These are phyloP conservation scores for Yarrowia sp. DNA, from an alignment of 805 yeast species.

Conservation along the genomic window DNA sequence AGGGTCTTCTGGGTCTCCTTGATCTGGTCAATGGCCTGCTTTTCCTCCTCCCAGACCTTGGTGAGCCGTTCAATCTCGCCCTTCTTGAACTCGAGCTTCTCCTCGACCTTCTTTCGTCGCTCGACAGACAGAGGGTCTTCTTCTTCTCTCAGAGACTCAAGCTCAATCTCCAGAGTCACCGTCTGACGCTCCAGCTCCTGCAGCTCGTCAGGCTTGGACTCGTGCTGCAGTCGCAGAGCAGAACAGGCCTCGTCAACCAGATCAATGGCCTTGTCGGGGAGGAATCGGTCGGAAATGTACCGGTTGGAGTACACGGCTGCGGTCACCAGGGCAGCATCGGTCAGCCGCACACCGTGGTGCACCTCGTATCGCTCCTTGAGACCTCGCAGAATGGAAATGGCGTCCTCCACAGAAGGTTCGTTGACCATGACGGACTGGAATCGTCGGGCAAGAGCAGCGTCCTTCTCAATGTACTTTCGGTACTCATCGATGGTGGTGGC, in stretches of 20 bases:
- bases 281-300: conserved; percentile 86
- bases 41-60: conserved; percentile 86
- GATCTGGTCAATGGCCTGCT: conserved; percentile 72
- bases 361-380: conserved; percentile 93
- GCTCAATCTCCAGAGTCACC: conserved; percentile 93
- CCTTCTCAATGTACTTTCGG: conserved; percentile 91
- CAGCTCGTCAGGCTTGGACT: conserved; percentile 94
- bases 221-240: conserved; percentile 91
- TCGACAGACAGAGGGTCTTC: conserved; percentile 84
- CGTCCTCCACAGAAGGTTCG: conserved; percentile 90
- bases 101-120: conserved; percentile 74
- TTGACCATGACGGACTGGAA: conserved; percentile 85
- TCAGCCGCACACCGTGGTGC: conserved; percentile 95
- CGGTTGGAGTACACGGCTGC: conserved; percentile 91
- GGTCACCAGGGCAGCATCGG: conserved; percentile 90
- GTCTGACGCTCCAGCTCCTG: conserved; percentile 86
- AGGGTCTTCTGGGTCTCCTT: conserved; percentile 81
- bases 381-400: conserved; percentile 91
- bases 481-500: conserved; percentile 96
- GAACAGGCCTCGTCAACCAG: conserved; percentile 98
- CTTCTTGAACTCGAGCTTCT: conserved; percentile 66
- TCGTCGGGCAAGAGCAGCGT: conserved; percentile 92
- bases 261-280: conserved; percentile 97
- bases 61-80: conserved; percentile 76
- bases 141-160: conserved; percentile 92